Percentiles rank a stretch among this genome's conserved stretches.
Conservation (phyloP, 2,329 filamentous ascomycete species). For the Zymoseptoria passerinii region DNA sequence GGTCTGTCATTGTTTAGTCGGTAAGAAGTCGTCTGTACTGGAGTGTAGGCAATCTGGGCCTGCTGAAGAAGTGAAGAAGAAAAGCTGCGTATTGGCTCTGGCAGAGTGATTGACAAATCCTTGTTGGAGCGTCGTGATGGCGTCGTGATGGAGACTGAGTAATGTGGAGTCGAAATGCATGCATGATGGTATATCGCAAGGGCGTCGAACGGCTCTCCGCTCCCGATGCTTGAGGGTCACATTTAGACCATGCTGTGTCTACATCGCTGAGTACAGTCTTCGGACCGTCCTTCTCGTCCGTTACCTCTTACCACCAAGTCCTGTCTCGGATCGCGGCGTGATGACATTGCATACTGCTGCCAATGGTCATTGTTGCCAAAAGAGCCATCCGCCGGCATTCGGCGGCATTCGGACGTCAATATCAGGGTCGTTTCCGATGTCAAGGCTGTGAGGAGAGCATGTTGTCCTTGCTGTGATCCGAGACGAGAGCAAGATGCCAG, state of each 20-base stretch:
- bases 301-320: background rate
- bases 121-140: background rate
- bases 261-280: background rate
- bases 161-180: background rate
- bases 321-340: background rate
- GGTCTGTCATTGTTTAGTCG: conserved; percentile 20
- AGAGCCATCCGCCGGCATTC: no score
- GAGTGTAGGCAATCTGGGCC: background rate
- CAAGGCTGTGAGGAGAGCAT: no score
- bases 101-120: background rate
- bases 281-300: background rate
- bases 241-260: background rate
- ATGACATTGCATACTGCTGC: no score
- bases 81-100: no score
- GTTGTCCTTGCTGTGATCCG: no score
- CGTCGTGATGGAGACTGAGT: background rate
- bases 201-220: background rate
- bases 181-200: background rate
- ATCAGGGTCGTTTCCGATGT: no score
- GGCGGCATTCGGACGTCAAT: no score
- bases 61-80: background rate
- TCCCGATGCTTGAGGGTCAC: background rate
- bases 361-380: no score
- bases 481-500: no score
- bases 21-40: background rate